Conservation (phyloP, 2,329 filamentous ascomycete genomes). For the Botryosphaeria dothidea region DNA sequence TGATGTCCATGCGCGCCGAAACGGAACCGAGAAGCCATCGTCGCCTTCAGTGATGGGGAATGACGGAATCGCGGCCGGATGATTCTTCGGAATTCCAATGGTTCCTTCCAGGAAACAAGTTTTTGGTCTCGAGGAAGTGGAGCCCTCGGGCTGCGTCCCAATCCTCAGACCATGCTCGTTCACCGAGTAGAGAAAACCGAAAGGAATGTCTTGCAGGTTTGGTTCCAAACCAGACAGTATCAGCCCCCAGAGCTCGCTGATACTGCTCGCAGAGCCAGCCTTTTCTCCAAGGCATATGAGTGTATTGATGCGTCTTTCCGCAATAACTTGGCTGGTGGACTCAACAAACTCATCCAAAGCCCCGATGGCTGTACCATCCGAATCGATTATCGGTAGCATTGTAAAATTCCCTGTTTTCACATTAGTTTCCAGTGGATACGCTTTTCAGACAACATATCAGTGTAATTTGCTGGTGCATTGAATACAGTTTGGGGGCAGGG, state of each 20-base stretch:
- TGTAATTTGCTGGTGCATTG: too few relatives aligned
- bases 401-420: conserved; percentile 14
- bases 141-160: not conserved
- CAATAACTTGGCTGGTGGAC: conserved; percentile 11
- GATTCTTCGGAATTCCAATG: not conserved
- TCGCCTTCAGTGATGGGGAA: conserved; percentile 14
- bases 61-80: not conserved
- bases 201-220: conserved; percentile 16
- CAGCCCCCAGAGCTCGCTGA: conserved; percentile 13
- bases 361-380: conserved; percentile 9
- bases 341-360: conserved; percentile 18
- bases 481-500: too few relatives aligned
- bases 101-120: conserved; percentile 13
- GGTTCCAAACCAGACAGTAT: conserved; percentile 1
- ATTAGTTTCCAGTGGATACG: too few relatives aligned
- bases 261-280: not conserved
- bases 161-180: not conserved
- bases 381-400: conserved; percentile 15
- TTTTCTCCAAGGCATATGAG: conserved; percentile 15
- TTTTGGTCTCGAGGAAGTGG: not conserved
- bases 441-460: too few relatives aligned
- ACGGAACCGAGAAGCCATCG: not conserved
- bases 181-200: conserved; percentile 13
- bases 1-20: conserved; percentile 20
- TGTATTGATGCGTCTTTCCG: conserved; percentile 11